Base-by-base conservation (phyloP, 768 basidiomycete genomes). In the Strobilomyces confusus region DNA sequence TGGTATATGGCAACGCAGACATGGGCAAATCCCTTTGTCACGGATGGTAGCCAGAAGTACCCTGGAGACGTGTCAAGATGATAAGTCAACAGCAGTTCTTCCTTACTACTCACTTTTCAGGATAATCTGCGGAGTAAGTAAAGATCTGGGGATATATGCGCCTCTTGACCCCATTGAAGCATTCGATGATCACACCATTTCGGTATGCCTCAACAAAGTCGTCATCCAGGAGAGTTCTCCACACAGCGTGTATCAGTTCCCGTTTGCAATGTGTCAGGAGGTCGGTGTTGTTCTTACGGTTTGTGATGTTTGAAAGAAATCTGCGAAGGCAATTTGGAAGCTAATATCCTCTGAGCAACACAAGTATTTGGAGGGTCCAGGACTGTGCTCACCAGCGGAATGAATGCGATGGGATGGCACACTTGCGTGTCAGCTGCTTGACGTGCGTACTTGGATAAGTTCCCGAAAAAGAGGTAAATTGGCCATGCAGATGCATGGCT, bases 401-500 rank as follows among this genome's bases (percentile, higher is more conserved):
- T 56, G 0, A 58, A 52, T 0, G 51, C 44, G 4, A 58, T 19
- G 0, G 29, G 47, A 9, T 58, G 40, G 9, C 54, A 58, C 26
- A 26, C 26, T 26, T 26, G 26, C 14, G 50, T 46, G 0, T 37
- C 50, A 5, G 47, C 44, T 48, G 3, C 1, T n/a, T 0, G 37
- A 36, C 30, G 41, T 2, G 9, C 33, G 3, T 58, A 58, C 25
- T 57, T 58, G 0, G 55, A 58, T 3, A 49, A 34, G 9, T 52
- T 58, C 12, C 57, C 49, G 7, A 45, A 45, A 20, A 45, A 45
- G 3, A 45, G 44, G 22, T 46, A 46, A 2, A 46, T 33, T 2
- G 44, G 54, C 57, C 57, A 58, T 0, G 51, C 51, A 12, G 33
- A 56, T 3, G 60, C 49, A 1, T 59, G 55, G 0, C 62, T 51